Evolutionary conservation across 768 basidiomycete species (phyloP).

Genomic region (Pulveroboletus ravenelii): DNA sequence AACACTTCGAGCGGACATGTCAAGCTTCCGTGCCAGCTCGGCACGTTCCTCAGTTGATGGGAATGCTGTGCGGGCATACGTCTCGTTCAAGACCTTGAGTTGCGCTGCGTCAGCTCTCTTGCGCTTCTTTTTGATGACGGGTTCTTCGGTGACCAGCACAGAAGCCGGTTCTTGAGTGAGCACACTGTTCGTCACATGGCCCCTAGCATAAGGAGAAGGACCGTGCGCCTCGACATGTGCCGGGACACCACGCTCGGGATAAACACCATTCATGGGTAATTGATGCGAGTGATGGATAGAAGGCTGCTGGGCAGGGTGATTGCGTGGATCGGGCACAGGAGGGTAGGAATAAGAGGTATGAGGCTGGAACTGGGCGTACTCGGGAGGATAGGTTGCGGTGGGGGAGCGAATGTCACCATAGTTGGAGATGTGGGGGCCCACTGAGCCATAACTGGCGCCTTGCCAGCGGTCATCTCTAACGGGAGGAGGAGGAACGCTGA

Average conservation of each 20-base stretch:
- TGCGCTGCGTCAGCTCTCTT: slow-evolving; percentile 80
- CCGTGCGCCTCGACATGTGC: slow-evolving; percentile 37
- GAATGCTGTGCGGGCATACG: slow-evolving; percentile 77
- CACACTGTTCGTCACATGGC: slow-evolving; percentile 26
- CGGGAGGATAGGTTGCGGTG: slow-evolving; percentile 54
- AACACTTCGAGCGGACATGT: slow-evolving; percentile 81
- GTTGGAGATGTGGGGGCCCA: slow-evolving; percentile 34
- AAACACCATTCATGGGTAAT: slow-evolving; percentile 24
- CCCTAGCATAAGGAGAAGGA: slow-evolving; percentile 52
- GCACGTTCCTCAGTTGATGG: slow-evolving; percentile 85
- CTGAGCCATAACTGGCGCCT: slow-evolving; percentile 35
- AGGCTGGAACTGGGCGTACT: slow-evolving; percentile 45
- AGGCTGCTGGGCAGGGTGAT: slow-evolving; percentile 21
- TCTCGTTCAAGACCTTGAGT: slow-evolving; percentile 75
- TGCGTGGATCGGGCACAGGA: slow-evolving; percentile 36
- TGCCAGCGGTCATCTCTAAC: slow-evolving; percentile 50
- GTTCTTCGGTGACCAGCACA: slow-evolving; percentile 47
- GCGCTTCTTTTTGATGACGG: slow-evolving; percentile 83
- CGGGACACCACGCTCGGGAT: slow-evolving; percentile 34
- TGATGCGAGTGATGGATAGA: slow-evolving; percentile 29
- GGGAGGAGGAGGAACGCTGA: slow-evolving; percentile 39
- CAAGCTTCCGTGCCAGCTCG: slow-evolving; percentile 67
- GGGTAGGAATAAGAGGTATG: slow-evolving; percentile 32
- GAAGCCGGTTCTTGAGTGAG: slow-evolving; percentile 32
- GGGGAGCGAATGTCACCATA: slow-evolving; percentile 55